phyloP scores from a whole-genome alignment of 345 rosid genomes.

The Camelina neglecta region DNA sequence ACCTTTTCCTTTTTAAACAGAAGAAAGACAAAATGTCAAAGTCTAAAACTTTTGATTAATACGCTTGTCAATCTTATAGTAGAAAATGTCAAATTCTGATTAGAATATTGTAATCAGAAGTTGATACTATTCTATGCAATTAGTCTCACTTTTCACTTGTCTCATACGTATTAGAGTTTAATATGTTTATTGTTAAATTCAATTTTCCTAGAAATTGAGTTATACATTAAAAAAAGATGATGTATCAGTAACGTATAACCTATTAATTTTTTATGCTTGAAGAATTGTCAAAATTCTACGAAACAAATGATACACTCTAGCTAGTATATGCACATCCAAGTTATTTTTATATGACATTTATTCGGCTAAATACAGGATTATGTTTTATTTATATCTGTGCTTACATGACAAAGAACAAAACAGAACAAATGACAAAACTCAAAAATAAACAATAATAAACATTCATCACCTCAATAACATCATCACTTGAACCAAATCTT shows the following conservation, averaged over 20 bases:
- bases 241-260: not conserved
- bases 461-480: constrained; percentile 31
- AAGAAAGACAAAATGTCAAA: too few species aligned
- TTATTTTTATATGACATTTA: not conserved
- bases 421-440: constrained; percentile 14
- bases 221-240: not conserved
- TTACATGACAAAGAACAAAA: constrained; percentile 25
- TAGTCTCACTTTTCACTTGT: too few species aligned
- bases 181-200: too few species aligned
- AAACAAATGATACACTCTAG: not conserved
- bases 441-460: constrained; percentile 11
- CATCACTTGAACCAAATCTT: constrained; percentile 32
- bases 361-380: constrained; percentile 15
- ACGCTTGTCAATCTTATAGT: too few species aligned
- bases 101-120: too few species aligned
- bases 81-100: too few species aligned
- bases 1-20: not conserved
- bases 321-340: not conserved
- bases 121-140: too few species aligned
- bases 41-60: too few species aligned
- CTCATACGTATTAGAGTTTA: too few species aligned
- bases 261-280: not conserved
- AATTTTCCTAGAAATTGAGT: not conserved
- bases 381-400: constrained; percentile 7
- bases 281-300: not conserved